Base-by-base conservation (phyloP, 768 basidiomycete species). In the Terana coerulea region DNA sequence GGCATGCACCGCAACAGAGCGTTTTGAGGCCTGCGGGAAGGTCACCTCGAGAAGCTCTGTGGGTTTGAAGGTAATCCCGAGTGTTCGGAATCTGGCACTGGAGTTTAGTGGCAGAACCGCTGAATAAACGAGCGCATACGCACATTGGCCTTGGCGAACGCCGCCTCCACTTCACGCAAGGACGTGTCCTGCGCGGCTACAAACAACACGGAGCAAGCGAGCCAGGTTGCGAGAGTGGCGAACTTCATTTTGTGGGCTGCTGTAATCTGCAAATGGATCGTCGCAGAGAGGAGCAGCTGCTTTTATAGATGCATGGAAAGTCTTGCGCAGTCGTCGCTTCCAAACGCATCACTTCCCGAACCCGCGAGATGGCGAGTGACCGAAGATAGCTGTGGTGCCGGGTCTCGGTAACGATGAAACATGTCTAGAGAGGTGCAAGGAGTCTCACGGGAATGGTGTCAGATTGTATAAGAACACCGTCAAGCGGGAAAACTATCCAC, bases 51-150 rank as follows among this genome's bases (percentile, higher is more conserved):
- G 53, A 8, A 69, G 55, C 26, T 66, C 68, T 10, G 58, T 59
- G 6, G 75, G 75, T 33, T 60, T 61, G 61, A 77, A 77, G 15
- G 67, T 64, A 35, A 70, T 61, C 21, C 73, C 55, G 29, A 75
- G 62, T 67, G 3, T 69, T 70, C n/a, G 75, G 74, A 33, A 77
- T 71, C 42, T 69, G 29, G 3, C 12, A 25, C 43, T 17, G 3
- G 14, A 31, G 6, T 3, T 52, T 19, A 46, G 19, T 14, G 3
- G 10, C 17, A 21, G 22, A 2, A 11, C 8, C 25, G 33, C 14
- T 22, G 29, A 3, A 45, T 14, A 22, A 14, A 17, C 5, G 31
- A 8, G 14, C n/a, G 31, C 4, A 28, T 22, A 47, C 49, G 22
- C 19, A 57, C 56, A 25, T 57, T 48, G 3, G 56, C 56, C 19